Evolutionary conservation across 805 yeast genomes (phyloP).

Genomic region (Zygosaccharomyces pseudorouxii): DNA sequence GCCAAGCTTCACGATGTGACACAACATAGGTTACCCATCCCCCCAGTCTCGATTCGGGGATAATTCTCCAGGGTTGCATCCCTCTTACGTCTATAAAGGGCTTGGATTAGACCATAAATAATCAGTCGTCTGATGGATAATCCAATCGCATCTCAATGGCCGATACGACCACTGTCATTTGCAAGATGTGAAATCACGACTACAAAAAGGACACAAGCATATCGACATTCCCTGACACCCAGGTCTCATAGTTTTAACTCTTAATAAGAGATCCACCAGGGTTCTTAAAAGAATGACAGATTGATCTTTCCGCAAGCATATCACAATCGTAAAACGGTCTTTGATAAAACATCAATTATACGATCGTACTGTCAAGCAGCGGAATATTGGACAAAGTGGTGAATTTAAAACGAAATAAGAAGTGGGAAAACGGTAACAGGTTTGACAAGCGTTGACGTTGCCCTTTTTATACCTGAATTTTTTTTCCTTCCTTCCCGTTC

Average conservation of each 20-base stretch:
- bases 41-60: too few relatives aligned
- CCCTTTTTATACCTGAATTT: constrained; percentile 2
- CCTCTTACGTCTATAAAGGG: too few relatives aligned
- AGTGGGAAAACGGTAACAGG: background rate
- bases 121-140: too few relatives aligned
- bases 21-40: too few relatives aligned
- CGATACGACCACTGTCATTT: background rate
- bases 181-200: background rate
- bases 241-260: constrained; percentile 24
- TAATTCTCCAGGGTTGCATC: too few relatives aligned
- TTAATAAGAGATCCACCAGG: constrained; percentile 26
- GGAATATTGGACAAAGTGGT: constrained; percentile 64
- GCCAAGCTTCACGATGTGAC: too few relatives aligned
- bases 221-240: constrained; percentile 37
- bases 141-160: background rate
- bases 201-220: constrained; percentile 8
- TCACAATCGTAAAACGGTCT: constrained; percentile 27
- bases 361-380: constrained; percentile 64
- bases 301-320: constrained; percentile 34
- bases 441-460: background rate
- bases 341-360: constrained; percentile 16
- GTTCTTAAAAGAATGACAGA: constrained; percentile 32
- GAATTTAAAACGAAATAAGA: constrained; percentile 2
- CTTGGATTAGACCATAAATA: too few relatives aligned
- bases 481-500: background rate